Percentiles rank a stretch among this genome's conserved stretches.
Conservation (phyloP, 805 yeast species). For the Yarrowia sp. region DNA sequence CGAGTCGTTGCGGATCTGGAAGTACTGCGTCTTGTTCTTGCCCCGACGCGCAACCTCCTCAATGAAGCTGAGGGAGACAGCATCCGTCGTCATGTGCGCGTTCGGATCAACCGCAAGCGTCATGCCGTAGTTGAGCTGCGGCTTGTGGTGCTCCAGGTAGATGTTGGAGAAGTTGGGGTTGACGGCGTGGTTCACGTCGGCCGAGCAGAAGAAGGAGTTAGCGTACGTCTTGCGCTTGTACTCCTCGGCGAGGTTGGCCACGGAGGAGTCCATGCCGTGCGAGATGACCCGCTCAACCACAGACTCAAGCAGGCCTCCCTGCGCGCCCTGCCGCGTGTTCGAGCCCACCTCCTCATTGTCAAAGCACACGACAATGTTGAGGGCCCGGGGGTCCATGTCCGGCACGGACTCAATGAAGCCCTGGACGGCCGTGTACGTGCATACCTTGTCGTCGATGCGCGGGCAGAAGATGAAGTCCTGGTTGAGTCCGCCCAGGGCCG, state of each 20-base stretch:
- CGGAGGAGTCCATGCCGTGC: constrained; percentile 33
- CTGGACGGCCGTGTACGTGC: constrained; percentile 68
- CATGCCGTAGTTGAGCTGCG: constrained; percentile 73
- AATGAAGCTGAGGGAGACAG: constrained; percentile 64
- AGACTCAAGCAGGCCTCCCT: constrained; percentile 66
- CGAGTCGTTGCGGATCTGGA: constrained; percentile 80
- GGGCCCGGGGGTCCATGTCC: constrained; percentile 37
- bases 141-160: constrained; percentile 71
- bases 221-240: constrained; percentile 49
- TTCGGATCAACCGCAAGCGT: constrained; percentile 69
- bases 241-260: constrained; percentile 34
- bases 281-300: constrained; percentile 48
- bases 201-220: constrained; percentile 71
- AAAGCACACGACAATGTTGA: constrained; percentile 59
- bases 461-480: constrained; percentile 75
- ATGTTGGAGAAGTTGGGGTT: constrained; percentile 68
- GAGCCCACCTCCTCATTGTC: constrained; percentile 86
- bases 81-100: constrained; percentile 79
- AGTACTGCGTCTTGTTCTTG: constrained; percentile 65
- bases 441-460: constrained; percentile 77
- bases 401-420: constrained; percentile 52
- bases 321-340: constrained; percentile 72
- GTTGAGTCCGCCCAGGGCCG: constrained; percentile 68
- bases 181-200: constrained; percentile 76
- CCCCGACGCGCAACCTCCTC: constrained; percentile 66